phyloP scores from a whole-genome alignment of 2,329 filamentous ascomycete species.

The Pezicula rhizophila region DNA sequence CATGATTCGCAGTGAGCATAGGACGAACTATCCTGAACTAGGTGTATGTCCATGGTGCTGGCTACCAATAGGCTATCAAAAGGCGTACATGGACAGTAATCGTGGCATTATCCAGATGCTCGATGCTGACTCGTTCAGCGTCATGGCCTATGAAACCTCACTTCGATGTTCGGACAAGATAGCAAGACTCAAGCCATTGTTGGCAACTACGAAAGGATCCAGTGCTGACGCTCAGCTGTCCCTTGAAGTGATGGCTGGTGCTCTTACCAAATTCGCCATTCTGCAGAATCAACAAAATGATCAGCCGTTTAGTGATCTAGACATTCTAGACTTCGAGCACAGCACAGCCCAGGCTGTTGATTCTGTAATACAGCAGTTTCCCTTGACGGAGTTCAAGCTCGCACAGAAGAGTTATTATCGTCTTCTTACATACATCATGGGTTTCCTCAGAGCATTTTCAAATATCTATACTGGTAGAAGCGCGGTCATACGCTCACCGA shows the following conservation, averaged over 20 bases:
- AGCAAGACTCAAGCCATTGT: constrained; percentile 5
- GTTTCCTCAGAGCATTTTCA: constrained; percentile 9
- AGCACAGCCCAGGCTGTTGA: constrained; percentile 8
- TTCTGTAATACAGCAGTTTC: constrained; percentile 5
- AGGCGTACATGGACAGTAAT: constrained; percentile 3
- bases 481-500: constrained; percentile 9
- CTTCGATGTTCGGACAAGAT: constrained; percentile 10
- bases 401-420: constrained; percentile 14
- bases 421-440: constrained; percentile 16
- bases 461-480: constrained; percentile 12
- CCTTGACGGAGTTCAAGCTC: constrained; percentile 8
- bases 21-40: constrained; percentile 4
- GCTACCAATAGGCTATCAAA: constrained; percentile 7
- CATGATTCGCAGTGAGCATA: constrained; percentile 3
- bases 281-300: constrained; percentile 8
- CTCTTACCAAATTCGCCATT: constrained; percentile 10
- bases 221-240: constrained; percentile 6
- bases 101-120: constrained; percentile 6
- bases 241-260: constrained; percentile 9
- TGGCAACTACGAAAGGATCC: constrained; percentile 5
- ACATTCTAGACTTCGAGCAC: constrained; percentile 13
- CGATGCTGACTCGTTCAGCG: constrained; percentile 11
- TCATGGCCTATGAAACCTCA: constrained; percentile 15
- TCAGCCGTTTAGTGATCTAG: constrained; percentile 13
- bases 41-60: constrained; percentile 5